A percentile compares a stretch with the other conserved stretches of the same genome.
Conservation (phyloP, 164 flowering plant species). For the Houttuynia cordata region DNA sequence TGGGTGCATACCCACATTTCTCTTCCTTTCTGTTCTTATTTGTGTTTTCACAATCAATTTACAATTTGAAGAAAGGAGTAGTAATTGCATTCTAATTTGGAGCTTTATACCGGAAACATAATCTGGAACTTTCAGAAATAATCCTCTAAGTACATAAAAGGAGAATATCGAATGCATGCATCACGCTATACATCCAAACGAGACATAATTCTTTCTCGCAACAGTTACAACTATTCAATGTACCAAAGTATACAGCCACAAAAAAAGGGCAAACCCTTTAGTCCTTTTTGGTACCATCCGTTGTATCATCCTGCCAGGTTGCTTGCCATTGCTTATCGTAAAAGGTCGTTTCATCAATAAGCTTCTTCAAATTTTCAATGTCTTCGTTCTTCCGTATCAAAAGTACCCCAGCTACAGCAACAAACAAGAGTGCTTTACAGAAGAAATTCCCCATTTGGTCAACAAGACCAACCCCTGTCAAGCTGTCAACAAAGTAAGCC, state of each 20-base stretch:
- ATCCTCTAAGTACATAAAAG: too few species aligned
- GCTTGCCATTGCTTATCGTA: slow-evolving; percentile 99
- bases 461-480: slow-evolving; percentile 92
- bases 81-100: too few species aligned
- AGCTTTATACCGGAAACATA: too few species aligned
- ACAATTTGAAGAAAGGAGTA: too few species aligned
- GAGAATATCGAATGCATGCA: too few species aligned
- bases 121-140: too few species aligned
- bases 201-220: too few species aligned
- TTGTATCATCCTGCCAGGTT: slow-evolving; percentile 76
- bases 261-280: slow-evolving; percentile 8
- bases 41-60: too few species aligned
- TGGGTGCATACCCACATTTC: too few species aligned
- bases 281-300: slow-evolving; percentile 16
- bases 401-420: slow-evolving; percentile 79
- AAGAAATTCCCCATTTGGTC: slow-evolving; percentile 97
- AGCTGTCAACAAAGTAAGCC: slow-evolving; percentile 94
- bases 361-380: slow-evolving; percentile 64
- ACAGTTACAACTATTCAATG: background rate
- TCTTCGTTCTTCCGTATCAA: slow-evolving; percentile 87
- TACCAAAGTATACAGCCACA: background rate
- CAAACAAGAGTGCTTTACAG: slow-evolving; percentile 82
- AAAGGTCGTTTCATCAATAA: slow-evolving; percentile 77
- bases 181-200: too few species aligned
- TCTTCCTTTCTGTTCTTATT: too few species aligned